These are phyloP conservation scores for Eucalyptus brandiana DNA, from an alignment of 345 rosid genomes.

Conservation along the genomic window DNA sequence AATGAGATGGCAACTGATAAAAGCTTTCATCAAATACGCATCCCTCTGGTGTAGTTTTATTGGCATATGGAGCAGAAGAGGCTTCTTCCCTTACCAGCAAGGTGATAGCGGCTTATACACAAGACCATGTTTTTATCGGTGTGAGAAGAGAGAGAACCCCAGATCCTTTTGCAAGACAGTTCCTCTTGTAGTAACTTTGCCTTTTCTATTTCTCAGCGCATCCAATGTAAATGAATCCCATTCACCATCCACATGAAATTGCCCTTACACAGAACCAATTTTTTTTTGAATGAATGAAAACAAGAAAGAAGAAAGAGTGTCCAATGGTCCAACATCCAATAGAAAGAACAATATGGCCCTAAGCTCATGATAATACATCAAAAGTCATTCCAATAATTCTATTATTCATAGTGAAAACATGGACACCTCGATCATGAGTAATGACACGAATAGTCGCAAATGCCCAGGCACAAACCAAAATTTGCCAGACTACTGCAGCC, in stretches of 20 bases:
- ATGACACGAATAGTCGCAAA: neutral
- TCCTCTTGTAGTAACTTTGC: neutral
- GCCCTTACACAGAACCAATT: neutral
- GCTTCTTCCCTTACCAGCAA: neutral
- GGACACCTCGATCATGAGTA: neutral
- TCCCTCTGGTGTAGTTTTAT: neutral
- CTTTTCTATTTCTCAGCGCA: neutral
- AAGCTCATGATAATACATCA: neutral
- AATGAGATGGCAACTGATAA: neutral
- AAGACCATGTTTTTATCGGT: neutral
- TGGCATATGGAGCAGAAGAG: neutral
- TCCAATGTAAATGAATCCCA: neutral
- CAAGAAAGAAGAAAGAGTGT: neutral
- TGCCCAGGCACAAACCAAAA: neutral
- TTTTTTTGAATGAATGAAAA: neutral
- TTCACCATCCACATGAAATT: neutral
- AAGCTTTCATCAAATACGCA: neutral
- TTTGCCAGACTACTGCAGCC: neutral
- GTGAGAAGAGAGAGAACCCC: neutral
- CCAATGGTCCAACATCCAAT: neutral
- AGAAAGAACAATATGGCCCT: neutral
- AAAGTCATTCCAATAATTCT: neutral
- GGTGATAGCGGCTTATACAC: neutral
- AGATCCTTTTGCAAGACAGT: neutral
- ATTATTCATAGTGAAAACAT: neutral